These are phyloP conservation scores for Podaxis rugospora DNA, from an alignment of 768 basidiomycete genomes.

Conservation along the genomic window DNA sequence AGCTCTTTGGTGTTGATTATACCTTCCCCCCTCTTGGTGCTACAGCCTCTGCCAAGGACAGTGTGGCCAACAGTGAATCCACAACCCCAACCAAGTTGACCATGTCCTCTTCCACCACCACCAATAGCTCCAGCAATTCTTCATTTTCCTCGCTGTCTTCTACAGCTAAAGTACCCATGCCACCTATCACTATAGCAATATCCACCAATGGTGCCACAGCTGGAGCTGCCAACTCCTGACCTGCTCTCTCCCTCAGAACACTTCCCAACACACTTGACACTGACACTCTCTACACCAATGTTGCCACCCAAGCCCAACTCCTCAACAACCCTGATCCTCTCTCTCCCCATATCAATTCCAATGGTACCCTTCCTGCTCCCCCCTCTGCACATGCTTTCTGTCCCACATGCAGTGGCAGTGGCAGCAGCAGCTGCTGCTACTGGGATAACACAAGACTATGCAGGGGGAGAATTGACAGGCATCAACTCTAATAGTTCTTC, in stretches of 20 bases:
- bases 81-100: no score
- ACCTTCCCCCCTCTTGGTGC: slow-evolving; percentile 32
- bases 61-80: background rate
- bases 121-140: no score
- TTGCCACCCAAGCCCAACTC: background rate
- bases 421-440: no score
- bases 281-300: background rate
- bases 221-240: slow-evolving; percentile 17
- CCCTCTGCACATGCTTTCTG: no score
- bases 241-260: slow-evolving; percentile 20
- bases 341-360: slow-evolving; percentile 34
- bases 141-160: background rate
- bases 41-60: background rate
- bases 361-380: no score
- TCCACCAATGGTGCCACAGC: background rate
- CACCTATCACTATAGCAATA: background rate
- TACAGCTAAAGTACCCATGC: background rate
- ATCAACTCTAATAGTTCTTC: no score
- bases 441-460: no score
- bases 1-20: slow-evolving; percentile 7
- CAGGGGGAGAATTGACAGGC: no score
- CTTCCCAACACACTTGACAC: slow-evolving; percentile 19
- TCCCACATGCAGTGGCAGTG: no score
- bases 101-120: no score
- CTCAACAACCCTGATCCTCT: slow-evolving; percentile 13